Base-by-base conservation (phyloP, 2,329 filamentous ascomycete species). In the Aspergillus ustus region DNA sequence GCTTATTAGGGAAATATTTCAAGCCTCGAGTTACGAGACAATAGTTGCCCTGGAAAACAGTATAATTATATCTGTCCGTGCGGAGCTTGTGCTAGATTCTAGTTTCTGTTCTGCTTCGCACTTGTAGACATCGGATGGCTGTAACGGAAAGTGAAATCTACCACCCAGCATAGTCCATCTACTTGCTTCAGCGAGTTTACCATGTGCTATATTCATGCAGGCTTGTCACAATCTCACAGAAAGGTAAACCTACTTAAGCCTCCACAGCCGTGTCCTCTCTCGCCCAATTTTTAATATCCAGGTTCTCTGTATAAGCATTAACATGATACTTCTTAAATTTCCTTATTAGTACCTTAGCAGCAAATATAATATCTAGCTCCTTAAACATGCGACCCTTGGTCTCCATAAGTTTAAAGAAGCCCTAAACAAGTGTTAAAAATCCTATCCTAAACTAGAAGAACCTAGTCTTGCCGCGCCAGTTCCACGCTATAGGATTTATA, bases 391-490 rank as follows among this genome's bases (percentile, higher is more conserved):
- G 53, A 3, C 59, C 59, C 52, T 61, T 59, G 0, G 77, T 71
- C 62, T 81, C 79, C 2, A 78, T 76, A 8, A 81, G 68, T 4
- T 76, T 70, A 62, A 76, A 80, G 63, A 73, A 79, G 7, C 71
- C 72, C 77, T 77, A 80, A 2, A 78, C 28, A 2, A 78, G 62
- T 25, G 69, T 74, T 9, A 77, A 11, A 4, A 77, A 65, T 31
- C 73, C 73, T 17, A 71, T 72, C 2, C 68, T 74, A 7, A 72
- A 77, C 72, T 73, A 82, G 52, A 82, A 74, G 55, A 81, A 80
- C 1, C 71, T 73, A 0, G 73, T 70, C 57, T 77, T 78, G 4
- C 80, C 73, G 67, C 70, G 74, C 62, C 78, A 75, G 59, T 83
- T 77, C 69, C 72, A 75, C 1, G 71, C 74, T 1, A 67, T 68